phyloP scores from a whole-genome alignment of 176 grass and related monocot genomes.

The Sorghum bicolor region Sorghum_bicolor_NCBIv3 NC_012873.2:14146001-14146500 shows the following conservation, averaged over 20 bases:
- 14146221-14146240: conserved; percentile 56
- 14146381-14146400: conserved; percentile 95
- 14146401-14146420: conserved; percentile 94
- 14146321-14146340: conserved; percentile 53
- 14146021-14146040: neutral
- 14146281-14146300: neutral
- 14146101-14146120: conserved; percentile 94
- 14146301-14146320: conserved; percentile 1
- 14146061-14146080: conserved; percentile 5
- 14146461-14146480: conserved; percentile 98
- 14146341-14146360: conserved; percentile 79
- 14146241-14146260: conserved; percentile 3
- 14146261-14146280: conserved; percentile 19
- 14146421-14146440: conserved; percentile 74
- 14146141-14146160: conserved; percentile 96
- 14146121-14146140: conserved; percentile 95
- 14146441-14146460: conserved; percentile 95
- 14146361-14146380: conserved; percentile 96
- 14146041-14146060: neutral
- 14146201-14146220: conserved; percentile 64
- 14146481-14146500: conserved; percentile 62
- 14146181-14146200: conserved; percentile 67
- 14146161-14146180: conserved; percentile 68
- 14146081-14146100: conserved; percentile 6
- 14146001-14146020: neutral